Conservation (phyloP, 2,329 filamentous ascomycete species). For the Pyrenochaeta sp. region DNA sequence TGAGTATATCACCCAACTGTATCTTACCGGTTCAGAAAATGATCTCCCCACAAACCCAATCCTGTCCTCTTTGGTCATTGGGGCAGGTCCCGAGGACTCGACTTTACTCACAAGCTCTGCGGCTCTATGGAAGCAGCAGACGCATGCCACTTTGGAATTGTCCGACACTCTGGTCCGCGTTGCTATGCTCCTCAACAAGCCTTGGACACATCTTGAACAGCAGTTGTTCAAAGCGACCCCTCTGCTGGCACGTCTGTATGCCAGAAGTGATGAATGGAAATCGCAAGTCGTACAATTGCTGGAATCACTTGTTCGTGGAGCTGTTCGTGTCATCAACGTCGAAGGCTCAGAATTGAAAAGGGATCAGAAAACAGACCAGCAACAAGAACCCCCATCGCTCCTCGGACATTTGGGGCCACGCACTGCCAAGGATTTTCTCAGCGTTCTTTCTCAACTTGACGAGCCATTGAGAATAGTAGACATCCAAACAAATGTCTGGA, state of each 20-base stretch:
- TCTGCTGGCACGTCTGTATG: constrained; percentile 78
- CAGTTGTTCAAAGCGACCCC: constrained; percentile 84
- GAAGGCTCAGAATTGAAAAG: constrained; percentile 11
- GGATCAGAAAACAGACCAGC: constrained; percentile 10
- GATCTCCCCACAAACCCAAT: constrained; percentile 80
- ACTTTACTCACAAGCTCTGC: constrained; percentile 55
- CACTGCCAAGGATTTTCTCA: constrained; percentile 83
- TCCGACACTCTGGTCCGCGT: constrained; percentile 74
- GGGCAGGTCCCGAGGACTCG: constrained; percentile 40
- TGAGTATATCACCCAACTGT: constrained; percentile 76
- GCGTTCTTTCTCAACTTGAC: constrained; percentile 77
- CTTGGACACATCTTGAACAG: constrained; percentile 72
- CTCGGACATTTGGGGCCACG: constrained; percentile 86
- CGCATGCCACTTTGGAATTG: constrained; percentile 70
- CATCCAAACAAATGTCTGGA: constrained; percentile 78
- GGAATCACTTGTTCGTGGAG: constrained; percentile 74
- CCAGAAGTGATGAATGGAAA: constrained; percentile 71
- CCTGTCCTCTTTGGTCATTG: constrained; percentile 71
- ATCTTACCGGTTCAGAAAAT: constrained; percentile 73
- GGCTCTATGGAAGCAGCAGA: constrained; percentile 63
- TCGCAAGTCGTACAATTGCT: constrained; percentile 72
- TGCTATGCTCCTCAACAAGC: constrained; percentile 68
- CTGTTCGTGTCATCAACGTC: constrained; percentile 63
- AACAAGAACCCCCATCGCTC: constrained; percentile 82
- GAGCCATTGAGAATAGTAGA: constrained; percentile 72